Evolutionary conservation across 768 basidiomycete genomes (phyloP).

Genomic region (Pleurotus pulmonarius): DNA sequence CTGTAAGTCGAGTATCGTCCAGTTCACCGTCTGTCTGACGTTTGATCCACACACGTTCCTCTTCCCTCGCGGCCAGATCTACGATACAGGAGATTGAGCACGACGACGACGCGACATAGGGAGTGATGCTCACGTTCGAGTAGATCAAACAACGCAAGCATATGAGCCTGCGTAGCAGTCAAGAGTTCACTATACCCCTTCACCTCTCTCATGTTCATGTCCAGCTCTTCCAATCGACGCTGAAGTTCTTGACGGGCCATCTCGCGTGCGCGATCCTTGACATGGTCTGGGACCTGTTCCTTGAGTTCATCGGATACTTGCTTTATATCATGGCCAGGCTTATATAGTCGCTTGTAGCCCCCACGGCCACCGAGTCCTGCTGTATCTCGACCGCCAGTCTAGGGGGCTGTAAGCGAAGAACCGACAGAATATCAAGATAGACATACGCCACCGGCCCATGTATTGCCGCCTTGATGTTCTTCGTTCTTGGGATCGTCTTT

Average conservation of each 20-base stretch:
- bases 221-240: constrained; percentile 56
- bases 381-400: constrained; percentile 66
- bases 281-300: constrained; percentile 53
- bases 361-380: constrained; percentile 66
- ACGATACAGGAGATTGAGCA: not conserved
- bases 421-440: not conserved
- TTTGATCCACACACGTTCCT: constrained; percentile 70
- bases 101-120: not conserved
- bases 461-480: constrained; percentile 55
- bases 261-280: constrained; percentile 59
- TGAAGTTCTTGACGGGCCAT: constrained; percentile 65
- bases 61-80: constrained; percentile 68
- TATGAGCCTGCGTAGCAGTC: constrained; percentile 54
- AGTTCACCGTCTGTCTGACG: constrained; percentile 70
- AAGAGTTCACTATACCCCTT: constrained; percentile 51
- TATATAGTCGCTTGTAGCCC: constrained; percentile 62
- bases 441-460: constrained; percentile 62
- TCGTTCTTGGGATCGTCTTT: constrained; percentile 54
- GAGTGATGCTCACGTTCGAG: constrained; percentile 53
- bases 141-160: constrained; percentile 54
- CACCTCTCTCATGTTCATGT: constrained; percentile 55
- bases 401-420: not conserved
- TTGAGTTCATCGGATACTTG: constrained; percentile 56
- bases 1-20: constrained; percentile 61
- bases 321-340: constrained; percentile 55